Percentiles rank a stretch among this genome's conserved stretches.
Conservation (phyloP, 208 protist species). For the Crithidia thermophila region DNA sequence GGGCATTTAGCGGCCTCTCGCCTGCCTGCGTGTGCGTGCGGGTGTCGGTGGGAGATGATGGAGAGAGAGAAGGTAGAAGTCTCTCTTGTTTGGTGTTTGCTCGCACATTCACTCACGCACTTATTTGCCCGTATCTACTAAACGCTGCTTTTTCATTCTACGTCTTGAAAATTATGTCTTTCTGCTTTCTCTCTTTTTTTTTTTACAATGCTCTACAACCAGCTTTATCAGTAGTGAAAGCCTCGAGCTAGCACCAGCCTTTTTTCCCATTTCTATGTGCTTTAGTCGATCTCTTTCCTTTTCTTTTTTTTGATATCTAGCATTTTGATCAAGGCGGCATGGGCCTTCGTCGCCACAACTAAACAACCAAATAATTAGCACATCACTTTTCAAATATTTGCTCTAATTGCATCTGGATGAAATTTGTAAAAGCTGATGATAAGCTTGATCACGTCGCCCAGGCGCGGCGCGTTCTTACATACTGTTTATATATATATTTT, state of each 20-base stretch:
- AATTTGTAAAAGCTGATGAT: too few relatives aligned
- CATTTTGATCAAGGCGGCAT: constrained; percentile 4
- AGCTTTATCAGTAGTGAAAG: background rate
- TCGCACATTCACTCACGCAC: too few relatives aligned
- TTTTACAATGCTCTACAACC: background rate
- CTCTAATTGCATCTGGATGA: too few relatives aligned
- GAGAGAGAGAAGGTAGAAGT: too few relatives aligned
- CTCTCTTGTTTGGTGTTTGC: too few relatives aligned
- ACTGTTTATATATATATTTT: too few relatives aligned
- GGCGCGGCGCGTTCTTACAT: too few relatives aligned
- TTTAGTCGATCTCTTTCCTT: background rate
- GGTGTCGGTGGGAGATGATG: too few relatives aligned
- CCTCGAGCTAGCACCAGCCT: background rate
- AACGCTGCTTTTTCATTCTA: background rate
- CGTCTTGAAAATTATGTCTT: too few relatives aligned
- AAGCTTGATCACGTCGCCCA: too few relatives aligned
- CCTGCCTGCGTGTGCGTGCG: too few relatives aligned
- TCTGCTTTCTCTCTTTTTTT: background rate
- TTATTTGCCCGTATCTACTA: too few relatives aligned
- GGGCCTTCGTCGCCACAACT: background rate
- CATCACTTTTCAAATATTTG: background rate
- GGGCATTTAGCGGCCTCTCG: background rate
- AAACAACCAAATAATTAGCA: background rate
- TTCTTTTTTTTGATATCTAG: constrained; percentile 1
- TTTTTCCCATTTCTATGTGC: background rate